Evolutionary conservation across 73 alveolate species (phyloP), one percentile per base, ranked within the genome.

Genomic region (Paramecium octaurelia): DNA sequence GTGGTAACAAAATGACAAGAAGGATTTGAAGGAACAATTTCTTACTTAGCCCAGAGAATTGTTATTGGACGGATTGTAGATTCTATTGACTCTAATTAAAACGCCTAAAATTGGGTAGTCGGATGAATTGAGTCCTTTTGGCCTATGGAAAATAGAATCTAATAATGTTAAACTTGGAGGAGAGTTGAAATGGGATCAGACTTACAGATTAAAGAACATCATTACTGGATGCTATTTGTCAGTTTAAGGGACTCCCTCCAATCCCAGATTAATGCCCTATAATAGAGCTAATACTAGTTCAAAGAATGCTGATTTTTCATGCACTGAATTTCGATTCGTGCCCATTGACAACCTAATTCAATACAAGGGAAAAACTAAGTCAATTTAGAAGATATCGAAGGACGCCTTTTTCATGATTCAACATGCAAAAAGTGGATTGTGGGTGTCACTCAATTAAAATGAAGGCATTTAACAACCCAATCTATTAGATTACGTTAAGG

Each of bases 81-180:
- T 73, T 12, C n/a, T 29, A 35, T 73, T 73, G 31, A 35, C 58
- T 3, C 14, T 12, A 34, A 73, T 73, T 4, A 36, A 35, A 16
- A 58, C 38, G 35, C 60, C 60, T 4, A 73, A 64, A 64, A 64
- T 29, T 14, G 50, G 42, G 8, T 23, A 89, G 44, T 44, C 71
- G 3, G 73, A 71, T 46, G 88, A 40, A 42, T 83, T 89, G 14
- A 70, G 85, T 43, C 86, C 94, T 3, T 70, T 70, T 46, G 94
- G 94, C 6, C 27, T 89, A 21, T 89, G 88, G 86, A 89, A 83
- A n/a, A 89, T 89, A 69, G 94, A 89, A 29, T 58, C 92, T 2
- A 31, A 24, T 21, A 27, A 89, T 44, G 85, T 70, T 6, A 70
- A 50, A n/a, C 35, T 44, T n/a, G 94, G 94, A 27, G 94, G 94